Evolutionary conservation across 495 filamentous ascomycete species (phyloP).

Genomic region (Pyronema domesticum): DNA sequence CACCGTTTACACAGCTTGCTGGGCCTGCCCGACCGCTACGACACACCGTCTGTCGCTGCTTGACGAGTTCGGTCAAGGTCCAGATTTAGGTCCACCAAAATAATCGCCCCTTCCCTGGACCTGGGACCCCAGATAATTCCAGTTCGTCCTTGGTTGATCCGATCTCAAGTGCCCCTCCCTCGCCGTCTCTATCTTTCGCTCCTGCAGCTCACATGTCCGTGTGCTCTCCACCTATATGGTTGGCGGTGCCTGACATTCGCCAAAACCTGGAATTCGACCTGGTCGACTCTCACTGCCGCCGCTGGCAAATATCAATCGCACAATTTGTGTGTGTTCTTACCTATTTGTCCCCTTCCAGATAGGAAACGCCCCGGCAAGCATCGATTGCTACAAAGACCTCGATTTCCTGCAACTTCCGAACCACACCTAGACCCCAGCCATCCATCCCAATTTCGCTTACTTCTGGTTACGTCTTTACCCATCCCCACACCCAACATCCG

Average conservation of each 20-base stretch:
- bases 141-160: background rate
- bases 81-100: background rate
- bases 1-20: too few species aligned
- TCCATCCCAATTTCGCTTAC: too few species aligned
- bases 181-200: background rate
- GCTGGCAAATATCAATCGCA: background rate
- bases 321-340: background rate
- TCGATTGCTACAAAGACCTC: too few species aligned
- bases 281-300: background rate
- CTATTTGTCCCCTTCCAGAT: too few species aligned
- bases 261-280: background rate
- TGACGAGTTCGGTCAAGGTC: background rate
- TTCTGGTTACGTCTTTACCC: too few species aligned
- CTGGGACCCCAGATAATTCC: background rate
- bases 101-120: background rate
- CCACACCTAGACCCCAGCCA: too few species aligned
- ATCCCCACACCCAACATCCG: too few species aligned
- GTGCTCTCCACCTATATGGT: constrained; percentile 1
- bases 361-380: too few species aligned
- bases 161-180: background rate
- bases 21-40: too few species aligned
- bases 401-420: too few species aligned
- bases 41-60: too few species aligned
- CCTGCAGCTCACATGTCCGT: background rate
- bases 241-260: constrained; percentile 1